Evolutionary conservation across 2,329 filamentous ascomycete genomes (phyloP).

Genomic region (Fusarium robinianum): DNA sequence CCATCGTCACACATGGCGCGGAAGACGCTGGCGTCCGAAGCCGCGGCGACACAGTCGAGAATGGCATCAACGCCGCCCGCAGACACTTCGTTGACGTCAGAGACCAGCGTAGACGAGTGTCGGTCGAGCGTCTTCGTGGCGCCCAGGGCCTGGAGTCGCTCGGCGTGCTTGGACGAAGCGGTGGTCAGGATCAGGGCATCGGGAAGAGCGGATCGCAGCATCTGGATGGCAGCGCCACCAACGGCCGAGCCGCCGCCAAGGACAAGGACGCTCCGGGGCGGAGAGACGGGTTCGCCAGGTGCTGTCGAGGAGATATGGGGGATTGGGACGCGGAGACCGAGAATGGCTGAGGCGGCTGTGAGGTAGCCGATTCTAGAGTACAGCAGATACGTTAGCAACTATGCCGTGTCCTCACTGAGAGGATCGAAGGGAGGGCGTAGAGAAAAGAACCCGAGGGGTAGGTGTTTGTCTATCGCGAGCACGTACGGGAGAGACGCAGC

Average conservation of each 20-base stretch:
- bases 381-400: constrained; percentile 6
- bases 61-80: constrained; percentile 26
- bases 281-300: background rate
- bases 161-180: constrained; percentile 15
- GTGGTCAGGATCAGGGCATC: constrained; percentile 18
- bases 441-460: no score
- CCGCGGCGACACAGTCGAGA: constrained; percentile 27
- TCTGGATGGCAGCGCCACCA: constrained; percentile 27
- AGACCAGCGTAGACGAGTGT: constrained; percentile 2
- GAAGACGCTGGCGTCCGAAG: constrained; percentile 13
- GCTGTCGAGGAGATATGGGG: constrained; percentile 18
- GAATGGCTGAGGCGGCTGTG: constrained; percentile 25
- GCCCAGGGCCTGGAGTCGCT: constrained; percentile 14
- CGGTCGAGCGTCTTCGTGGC: constrained; percentile 18
- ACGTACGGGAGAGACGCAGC: constrained; percentile 27
- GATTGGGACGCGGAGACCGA: constrained; percentile 25
- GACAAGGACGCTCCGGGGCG: constrained; percentile 19
- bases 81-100: constrained; percentile 1
- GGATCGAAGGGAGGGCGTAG: background rate
- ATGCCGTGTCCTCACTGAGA: background rate
- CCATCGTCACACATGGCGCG: constrained; percentile 5
- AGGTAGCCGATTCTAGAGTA: constrained; percentile 27
- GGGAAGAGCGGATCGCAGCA: constrained; percentile 26
- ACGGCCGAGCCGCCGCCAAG: constrained; percentile 28
- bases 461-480: background rate